phyloP scores from a whole-genome alignment of 169 alveolate species.

The Cardiosporidium cionae region DNA sequence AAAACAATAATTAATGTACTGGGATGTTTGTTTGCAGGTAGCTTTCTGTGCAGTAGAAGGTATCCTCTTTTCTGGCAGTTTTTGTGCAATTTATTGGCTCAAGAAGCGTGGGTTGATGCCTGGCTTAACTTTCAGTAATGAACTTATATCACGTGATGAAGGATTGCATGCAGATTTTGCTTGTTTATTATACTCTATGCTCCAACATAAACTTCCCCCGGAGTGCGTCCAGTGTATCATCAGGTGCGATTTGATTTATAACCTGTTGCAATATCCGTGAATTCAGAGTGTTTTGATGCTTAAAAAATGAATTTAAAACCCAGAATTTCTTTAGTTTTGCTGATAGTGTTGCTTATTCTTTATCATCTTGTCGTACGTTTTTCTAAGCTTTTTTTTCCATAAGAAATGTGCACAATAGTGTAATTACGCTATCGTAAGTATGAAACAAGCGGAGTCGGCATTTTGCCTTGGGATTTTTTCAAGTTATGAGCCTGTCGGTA shows the following conservation, averaged over 20 bases:
- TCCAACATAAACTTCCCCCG: conserved; percentile 72
- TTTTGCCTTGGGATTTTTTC: too few relatives aligned
- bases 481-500: too few relatives aligned
- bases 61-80: conserved; percentile 92
- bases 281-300: too few relatives aligned
- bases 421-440: too few relatives aligned
- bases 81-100: conserved; percentile 97
- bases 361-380: too few relatives aligned
- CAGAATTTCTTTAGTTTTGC: too few relatives aligned
- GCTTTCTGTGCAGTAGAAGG: conserved; percentile 95
- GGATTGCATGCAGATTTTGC: conserved; percentile 99
- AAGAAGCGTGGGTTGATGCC: conserved; percentile 95
- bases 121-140: conserved; percentile 91
- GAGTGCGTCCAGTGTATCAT: conserved; percentile 84
- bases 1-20: not conserved
- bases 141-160: conserved; percentile 95
- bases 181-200: conserved; percentile 83
- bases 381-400: too few relatives aligned
- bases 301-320: too few relatives aligned
- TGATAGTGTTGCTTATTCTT: too few relatives aligned
- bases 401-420: too few relatives aligned
- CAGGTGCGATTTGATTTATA: not conserved
- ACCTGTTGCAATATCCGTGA: too few relatives aligned
- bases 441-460: too few relatives aligned
- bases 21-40: conserved; percentile 28